Percentiles rank a stretch among this genome's conserved stretches.
Evolutionary conservation across 140 eudicot genomes (phyloP).

Genomic region (Anethum foeniculum): DNA sequence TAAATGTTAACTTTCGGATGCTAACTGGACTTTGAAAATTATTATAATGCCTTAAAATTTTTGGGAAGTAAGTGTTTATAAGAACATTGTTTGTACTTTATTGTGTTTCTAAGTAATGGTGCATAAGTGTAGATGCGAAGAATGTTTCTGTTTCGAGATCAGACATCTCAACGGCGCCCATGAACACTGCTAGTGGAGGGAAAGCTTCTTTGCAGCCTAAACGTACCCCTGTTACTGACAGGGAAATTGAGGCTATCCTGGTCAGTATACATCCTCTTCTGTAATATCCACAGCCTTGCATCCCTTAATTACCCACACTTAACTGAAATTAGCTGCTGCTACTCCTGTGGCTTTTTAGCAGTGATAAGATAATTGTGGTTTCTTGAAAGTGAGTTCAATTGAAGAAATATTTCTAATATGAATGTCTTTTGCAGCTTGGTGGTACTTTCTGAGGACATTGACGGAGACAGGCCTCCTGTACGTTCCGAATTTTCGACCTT

Average conservation of each 20-base stretch:
- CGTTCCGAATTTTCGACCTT: not conserved
- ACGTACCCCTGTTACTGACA: constrained; percentile 15
- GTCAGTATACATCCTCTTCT: constrained; percentile 2
- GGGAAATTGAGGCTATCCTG: constrained; percentile 12
- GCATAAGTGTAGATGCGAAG: not conserved
- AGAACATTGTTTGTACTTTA: not conserved
- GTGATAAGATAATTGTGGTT: not conserved
- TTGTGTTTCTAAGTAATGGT: not conserved
- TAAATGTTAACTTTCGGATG: too few species aligned
- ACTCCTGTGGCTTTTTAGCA: not conserved
- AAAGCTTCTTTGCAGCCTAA: constrained; percentile 18
- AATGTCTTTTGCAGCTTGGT: not conserved
- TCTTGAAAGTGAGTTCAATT: not conserved
- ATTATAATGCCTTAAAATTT: too few species aligned
- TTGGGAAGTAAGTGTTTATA: too few species aligned
- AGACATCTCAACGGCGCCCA: constrained; percentile 10
- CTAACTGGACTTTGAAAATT: too few species aligned
- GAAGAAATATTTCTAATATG: not conserved
- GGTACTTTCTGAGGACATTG: not conserved
- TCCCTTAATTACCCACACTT: not conserved
- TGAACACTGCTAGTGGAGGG: constrained; percentile 13
- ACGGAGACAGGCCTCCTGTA: not conserved
- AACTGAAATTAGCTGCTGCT: not conserved
- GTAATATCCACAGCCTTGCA: not conserved
- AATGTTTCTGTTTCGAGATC: not conserved